phyloP scores from a whole-genome alignment of 1,284 basidiomycete genomes.

The Ustilago hordei region DNA sequence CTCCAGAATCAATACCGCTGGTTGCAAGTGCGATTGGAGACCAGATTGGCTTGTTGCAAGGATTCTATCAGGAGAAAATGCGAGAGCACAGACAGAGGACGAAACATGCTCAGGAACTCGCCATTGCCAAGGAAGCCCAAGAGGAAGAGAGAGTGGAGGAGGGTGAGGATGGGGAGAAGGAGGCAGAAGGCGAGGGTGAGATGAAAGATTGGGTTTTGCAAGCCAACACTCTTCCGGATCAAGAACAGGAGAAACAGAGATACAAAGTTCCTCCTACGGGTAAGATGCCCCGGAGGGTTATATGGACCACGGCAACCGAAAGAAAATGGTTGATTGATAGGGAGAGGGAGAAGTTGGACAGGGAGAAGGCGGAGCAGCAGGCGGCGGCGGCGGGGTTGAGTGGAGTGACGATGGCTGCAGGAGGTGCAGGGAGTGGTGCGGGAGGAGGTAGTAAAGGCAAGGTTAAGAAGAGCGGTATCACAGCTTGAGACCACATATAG shows the following conservation, averaged over 20 bases:
- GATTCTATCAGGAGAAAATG: conserved; percentile 74
- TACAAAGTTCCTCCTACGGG: conserved; percentile 67
- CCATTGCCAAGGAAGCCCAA: not conserved
- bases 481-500: conserved; percentile 12
- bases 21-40: conserved; percentile 76
- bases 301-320: conserved; percentile 26
- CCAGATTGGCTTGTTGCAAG: conserved; percentile 85
- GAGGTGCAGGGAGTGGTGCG: not conserved
- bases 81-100: conserved; percentile 30
- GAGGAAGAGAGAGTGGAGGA: conserved; percentile 2
- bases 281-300: conserved; percentile 57
- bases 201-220: conserved; percentile 19
- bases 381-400: not conserved
- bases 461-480: conserved; percentile 29
- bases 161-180: conserved; percentile 8
- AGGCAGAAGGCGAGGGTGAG: conserved; percentile 17
- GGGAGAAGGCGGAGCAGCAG: conserved; percentile 3
- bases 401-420: conserved; percentile 5
- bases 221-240: conserved; percentile 53
- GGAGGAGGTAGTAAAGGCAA: conserved; percentile 19
- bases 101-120: conserved; percentile 22
- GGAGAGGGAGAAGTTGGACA: conserved; percentile 7
- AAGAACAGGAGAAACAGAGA: conserved; percentile 60
- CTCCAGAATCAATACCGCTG: conserved; percentile 82
- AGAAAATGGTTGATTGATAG: conserved; percentile 9